Evolutionary conservation across 441 rosid species (phyloP), one percentile per base, ranked within the genome.

Genomic region (Macaranga tanarius): DNA sequence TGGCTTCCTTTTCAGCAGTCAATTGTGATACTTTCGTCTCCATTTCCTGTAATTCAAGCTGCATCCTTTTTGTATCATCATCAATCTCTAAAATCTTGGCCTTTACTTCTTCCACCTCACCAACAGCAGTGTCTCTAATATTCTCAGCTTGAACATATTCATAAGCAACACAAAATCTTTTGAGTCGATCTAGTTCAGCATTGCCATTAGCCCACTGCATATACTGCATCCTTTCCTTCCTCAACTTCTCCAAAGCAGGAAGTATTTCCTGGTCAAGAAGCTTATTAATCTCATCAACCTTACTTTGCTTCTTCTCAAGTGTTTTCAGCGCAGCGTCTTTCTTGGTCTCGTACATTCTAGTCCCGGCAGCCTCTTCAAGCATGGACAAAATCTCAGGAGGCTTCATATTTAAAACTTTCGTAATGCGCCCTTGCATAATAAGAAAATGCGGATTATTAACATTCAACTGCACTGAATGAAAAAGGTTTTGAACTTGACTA

Each of bases 341-440:
- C 86, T 96, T 96, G 52, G 92, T 96, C 79, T 96, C 99, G 10
- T 96, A 96, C 99, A 96, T 96, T 82, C 99, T 88, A n/a, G 99
- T 96, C 60, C 99, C 99, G 48, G 97, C 97, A 75, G 98, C 99
- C 90, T 96, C 99, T 83, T 96, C 99, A n/a, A 96, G 97, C 99
- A 95, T 95, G 22, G 99, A 95, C 57, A 95, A 73, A 47, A 92
- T 95, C 89, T 93, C 98, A 0, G 98, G 99, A 52, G 99, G 98
- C 80, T 95, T 95, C 99, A 95, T 95, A 73, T 93, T 92, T 50
- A 95, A 73, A 28, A 95, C 99, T 86, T 95, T 95, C 38, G 99
- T 93, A 75, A 95, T 95, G 42, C 99, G 92, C 44, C 99, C 99
- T 90, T 95, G 98, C 99, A 95, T 95, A 23, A 95, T 95, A 72